Conservation (phyloP, 2,329 filamentous ascomycete genomes). For the Fusarium verticillioides region DNA sequence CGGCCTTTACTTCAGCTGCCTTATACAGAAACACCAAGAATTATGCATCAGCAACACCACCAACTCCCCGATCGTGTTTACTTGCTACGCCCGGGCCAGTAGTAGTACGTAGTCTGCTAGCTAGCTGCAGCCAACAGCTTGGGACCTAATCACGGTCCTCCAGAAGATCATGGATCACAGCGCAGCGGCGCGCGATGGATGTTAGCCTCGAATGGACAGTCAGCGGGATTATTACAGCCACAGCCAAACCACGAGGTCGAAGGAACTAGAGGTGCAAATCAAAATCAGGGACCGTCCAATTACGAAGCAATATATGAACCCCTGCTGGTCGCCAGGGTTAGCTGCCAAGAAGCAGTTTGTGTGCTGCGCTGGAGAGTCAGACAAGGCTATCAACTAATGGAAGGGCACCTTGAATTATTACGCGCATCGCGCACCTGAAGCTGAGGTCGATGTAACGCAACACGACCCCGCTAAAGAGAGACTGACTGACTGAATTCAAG, state of each 20-base stretch:
- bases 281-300: constrained; percentile 26
- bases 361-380: constrained; percentile 1
- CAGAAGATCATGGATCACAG: constrained; percentile 27
- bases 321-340: constrained; percentile 18
- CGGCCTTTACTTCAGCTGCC: background rate
- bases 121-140: constrained; percentile 27
- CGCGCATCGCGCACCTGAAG: constrained; percentile 42
- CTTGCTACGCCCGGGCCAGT: constrained; percentile 24
- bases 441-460: constrained; percentile 46
- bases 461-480: constrained; percentile 32
- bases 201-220: background rate
- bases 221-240: background rate
- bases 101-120: background rate
- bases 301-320: constrained; percentile 15
- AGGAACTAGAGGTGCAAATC: constrained; percentile 11
- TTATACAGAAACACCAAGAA: background rate
- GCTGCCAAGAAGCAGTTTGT: constrained; percentile 13
- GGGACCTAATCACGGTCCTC: constrained; percentile 35
- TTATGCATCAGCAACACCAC: background rate
- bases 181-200: constrained; percentile 9
- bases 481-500: background rate
- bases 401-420: constrained; percentile 12
- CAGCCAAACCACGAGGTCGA: constrained; percentile 13
- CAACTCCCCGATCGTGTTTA: constrained; percentile 13
- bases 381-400: constrained; percentile 11